Conservation (phyloP, 2,329 filamentous ascomycete species). For the Penicillium corylophilum region DNA sequence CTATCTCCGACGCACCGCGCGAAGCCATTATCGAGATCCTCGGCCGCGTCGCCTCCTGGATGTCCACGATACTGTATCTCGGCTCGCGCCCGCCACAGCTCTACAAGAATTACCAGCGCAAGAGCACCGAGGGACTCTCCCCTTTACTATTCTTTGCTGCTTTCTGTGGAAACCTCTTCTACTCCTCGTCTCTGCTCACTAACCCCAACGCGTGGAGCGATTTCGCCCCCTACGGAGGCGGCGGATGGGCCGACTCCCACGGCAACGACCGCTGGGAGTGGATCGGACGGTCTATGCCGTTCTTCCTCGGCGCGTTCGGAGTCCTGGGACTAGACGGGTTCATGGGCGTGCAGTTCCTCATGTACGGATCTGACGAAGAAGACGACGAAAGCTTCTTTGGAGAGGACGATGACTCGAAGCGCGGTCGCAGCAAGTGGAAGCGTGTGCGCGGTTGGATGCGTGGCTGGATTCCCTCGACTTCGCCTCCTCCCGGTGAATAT, state of each 20-base stretch:
- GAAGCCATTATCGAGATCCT: constrained; percentile 42
- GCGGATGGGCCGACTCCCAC: constrained; percentile 59
- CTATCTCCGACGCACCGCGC: constrained; percentile 17
- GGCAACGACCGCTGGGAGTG: constrained; percentile 58
- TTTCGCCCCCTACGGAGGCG: constrained; percentile 55
- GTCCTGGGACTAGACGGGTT: constrained; percentile 62
- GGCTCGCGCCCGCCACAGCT: constrained; percentile 63
- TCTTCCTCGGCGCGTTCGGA: constrained; percentile 65
- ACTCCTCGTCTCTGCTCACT: constrained; percentile 60
- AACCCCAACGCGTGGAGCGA: constrained; percentile 64
- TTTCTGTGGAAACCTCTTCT: constrained; percentile 68
- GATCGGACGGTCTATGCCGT: constrained; percentile 59
- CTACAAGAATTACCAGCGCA: constrained; percentile 63
- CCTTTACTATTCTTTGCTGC: constrained; percentile 65
- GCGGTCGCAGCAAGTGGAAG: constrained; percentile 52
- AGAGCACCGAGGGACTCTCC: constrained; percentile 63
- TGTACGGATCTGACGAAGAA: constrained; percentile 53
- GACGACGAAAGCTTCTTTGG: constrained; percentile 45
- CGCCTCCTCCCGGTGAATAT: constrained; percentile 28
- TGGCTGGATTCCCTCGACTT: constrained; percentile 60
- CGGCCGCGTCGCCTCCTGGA: constrained; percentile 57
- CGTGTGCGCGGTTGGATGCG: constrained; percentile 65
- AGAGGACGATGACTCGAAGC: constrained; percentile 28
- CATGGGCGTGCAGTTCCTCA: constrained; percentile 62
- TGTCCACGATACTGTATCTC: constrained; percentile 58